phyloP scores from a whole-genome alignment of 2,329 filamentous ascomycete genomes.

The Aspergillus spinulosporus region DNA sequence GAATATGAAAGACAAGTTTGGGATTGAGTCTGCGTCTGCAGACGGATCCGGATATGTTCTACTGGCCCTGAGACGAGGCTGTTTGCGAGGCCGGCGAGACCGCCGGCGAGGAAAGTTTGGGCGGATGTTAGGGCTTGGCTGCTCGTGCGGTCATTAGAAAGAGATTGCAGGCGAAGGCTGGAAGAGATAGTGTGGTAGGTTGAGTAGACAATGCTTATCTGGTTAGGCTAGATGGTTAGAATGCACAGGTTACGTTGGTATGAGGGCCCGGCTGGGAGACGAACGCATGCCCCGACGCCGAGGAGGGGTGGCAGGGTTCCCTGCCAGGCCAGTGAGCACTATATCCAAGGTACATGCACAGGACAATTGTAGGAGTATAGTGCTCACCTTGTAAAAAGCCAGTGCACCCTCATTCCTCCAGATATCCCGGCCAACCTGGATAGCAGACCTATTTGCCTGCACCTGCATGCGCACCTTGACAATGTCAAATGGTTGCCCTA shows the following conservation, averaged over 20 bases:
- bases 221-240: not conserved
- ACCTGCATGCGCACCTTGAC: conserved; percentile 96
- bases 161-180: conserved; percentile 68
- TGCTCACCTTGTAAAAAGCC: conserved; percentile 73
- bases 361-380: not conserved
- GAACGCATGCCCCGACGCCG: conserved; percentile 88
- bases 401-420: conserved; percentile 78
- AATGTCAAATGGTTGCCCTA: conserved; percentile 74
- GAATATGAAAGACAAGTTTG: not conserved
- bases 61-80: conserved; percentile 81
- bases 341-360: not conserved
- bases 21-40: conserved; percentile 72
- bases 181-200: conserved; percentile 80
- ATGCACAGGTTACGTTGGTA: too few relatives aligned
- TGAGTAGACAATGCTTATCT: conserved; percentile 83
- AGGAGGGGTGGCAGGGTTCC: conserved; percentile 88
- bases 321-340: conserved; percentile 41
- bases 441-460: conserved; percentile 69
- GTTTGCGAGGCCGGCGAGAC: conserved; percentile 87
- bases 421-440: conserved; percentile 75
- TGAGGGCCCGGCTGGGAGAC: not conserved
- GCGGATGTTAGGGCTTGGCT: conserved; percentile 26
- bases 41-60: conserved; percentile 88
- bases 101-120: conserved; percentile 84
- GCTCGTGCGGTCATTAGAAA: conserved; percentile 52